Conservation (phyloP, 108 stramenopile genomes). For the Epithemia pelagica region DNA sequence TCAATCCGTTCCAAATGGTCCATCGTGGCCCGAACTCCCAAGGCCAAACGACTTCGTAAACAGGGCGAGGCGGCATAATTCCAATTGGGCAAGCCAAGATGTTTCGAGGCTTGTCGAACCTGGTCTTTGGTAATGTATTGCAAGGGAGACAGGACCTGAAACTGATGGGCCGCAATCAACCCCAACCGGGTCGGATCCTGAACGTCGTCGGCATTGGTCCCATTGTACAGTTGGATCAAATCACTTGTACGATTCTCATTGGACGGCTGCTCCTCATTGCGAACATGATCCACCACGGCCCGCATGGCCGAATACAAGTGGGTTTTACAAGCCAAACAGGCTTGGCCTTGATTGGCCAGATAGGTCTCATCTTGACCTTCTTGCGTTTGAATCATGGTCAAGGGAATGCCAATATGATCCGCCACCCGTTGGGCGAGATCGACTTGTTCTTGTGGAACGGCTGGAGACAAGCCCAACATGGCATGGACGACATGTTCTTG, state of each 20-base stretch:
- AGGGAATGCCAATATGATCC: constrained; percentile 49
- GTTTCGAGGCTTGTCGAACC: constrained; percentile 60
- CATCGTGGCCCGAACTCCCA: constrained; percentile 78
- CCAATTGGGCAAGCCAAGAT: constrained; percentile 84
- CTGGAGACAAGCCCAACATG: constrained; percentile 82
- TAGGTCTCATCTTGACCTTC: constrained; percentile 82
- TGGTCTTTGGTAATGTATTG: constrained; percentile 59
- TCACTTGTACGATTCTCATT: neutral
- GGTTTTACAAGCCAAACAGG: constrained; percentile 94
- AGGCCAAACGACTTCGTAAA: constrained; percentile 80
- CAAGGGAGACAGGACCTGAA: constrained; percentile 75
- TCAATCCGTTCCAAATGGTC: constrained; percentile 67
- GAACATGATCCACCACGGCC: constrained; percentile 38
- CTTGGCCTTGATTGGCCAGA: constrained; percentile 76
- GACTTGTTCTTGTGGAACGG: constrained; percentile 72
- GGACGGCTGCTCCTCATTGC: neutral
- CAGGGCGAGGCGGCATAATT: constrained; percentile 90
- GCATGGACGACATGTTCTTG: constrained; percentile 32
- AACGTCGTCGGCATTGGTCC: constrained; percentile 88
- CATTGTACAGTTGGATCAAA: constrained; percentile 76
- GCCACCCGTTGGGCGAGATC: constrained; percentile 68
- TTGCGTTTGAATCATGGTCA: constrained; percentile 53
- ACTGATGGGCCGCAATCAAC: constrained; percentile 64
- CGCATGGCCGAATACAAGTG: constrained; percentile 82
- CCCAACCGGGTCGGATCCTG: constrained; percentile 83